Conservation (phyloP, 1,284 basidiomycete species). For the Tausonia pullulans region DNA sequence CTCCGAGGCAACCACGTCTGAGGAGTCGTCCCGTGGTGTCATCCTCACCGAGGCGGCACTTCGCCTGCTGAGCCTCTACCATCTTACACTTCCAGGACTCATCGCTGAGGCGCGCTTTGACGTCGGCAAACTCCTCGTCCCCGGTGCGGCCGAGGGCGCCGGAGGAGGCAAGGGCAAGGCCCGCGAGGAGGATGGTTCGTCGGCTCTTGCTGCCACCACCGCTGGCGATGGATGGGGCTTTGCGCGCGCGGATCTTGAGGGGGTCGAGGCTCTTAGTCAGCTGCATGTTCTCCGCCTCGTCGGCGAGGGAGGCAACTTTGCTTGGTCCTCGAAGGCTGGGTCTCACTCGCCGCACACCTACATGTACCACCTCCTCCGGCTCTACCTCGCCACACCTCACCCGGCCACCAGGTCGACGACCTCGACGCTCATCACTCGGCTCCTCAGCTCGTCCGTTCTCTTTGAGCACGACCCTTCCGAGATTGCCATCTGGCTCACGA, state of each 20-base stretch:
- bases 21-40: constrained; percentile 34
- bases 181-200: constrained; percentile 26
- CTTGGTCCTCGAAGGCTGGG: constrained; percentile 55
- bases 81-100: constrained; percentile 58
- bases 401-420: constrained; percentile 48
- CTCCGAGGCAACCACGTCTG: constrained; percentile 31
- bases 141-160: constrained; percentile 32
- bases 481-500: constrained; percentile 58
- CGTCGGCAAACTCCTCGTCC: constrained; percentile 62
- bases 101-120: constrained; percentile 74
- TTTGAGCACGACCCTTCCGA: constrained; percentile 73
- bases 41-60: constrained; percentile 67
- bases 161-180: constrained; percentile 30
- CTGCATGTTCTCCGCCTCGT: constrained; percentile 68
- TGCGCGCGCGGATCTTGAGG: constrained; percentile 34
- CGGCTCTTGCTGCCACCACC: constrained; percentile 27
- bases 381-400: constrained; percentile 45
- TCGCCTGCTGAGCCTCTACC: constrained; percentile 71
- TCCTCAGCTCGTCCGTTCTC: constrained; percentile 57
- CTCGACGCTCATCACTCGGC: constrained; percentile 46
- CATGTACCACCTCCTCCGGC: constrained; percentile 55
- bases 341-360: constrained; percentile 34
- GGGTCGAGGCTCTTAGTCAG: constrained; percentile 53
- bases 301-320: constrained; percentile 59
- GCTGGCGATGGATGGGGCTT: constrained; percentile 36